Base-by-base conservation (phyloP, 495 filamentous ascomycete species). In the Friedmanniomyces endolithicus region DNA sequence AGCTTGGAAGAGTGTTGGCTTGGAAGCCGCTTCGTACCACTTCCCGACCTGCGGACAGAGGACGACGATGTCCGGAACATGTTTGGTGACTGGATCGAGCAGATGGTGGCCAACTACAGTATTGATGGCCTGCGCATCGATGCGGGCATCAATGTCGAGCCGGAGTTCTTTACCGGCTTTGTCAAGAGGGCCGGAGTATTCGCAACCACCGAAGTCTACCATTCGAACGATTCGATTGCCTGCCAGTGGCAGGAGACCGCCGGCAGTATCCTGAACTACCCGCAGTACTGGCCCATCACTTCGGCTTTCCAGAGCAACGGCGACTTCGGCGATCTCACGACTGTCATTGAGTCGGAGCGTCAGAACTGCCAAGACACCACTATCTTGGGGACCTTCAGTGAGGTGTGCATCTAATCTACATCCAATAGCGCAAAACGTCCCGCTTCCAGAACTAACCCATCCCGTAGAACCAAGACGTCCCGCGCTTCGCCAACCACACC, bases 111-210 rank as follows among this genome's bases (percentile, higher is more conserved):
- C 0, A 83, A 81, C 50, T 92, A 88, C 64, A 75, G 72, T 37
- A 81, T 92, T 52, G 87, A 94, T 56, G 87, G 67, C 6, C 74
- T 94, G 39, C 81, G 87, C 22, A 72, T 90, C 34, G 87, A 90
- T 63, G 85, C 83, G 2, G 84, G 79, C n/a, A 80, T 80, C 57
- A 79, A 92, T 56, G 81, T 87, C 40, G 76, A 83, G 57, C 78
- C 79, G 46, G 73, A 74, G 33, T 52, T 52, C 49, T 52, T 52
- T 19, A 20, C 49, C n/a, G 49, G 25, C 11, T 52, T 52, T 82
- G 57, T 73, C 23, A 60, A 68, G 17, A 80, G 83, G 31, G 79
- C 85, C 0, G 84, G 82, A 8, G 81, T 90, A 1, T 87, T 84
- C 67, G 72, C 77, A 16, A 70, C 83, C 0, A 84, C 85, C 0